Conservation (phyloP, 2,329 filamentous ascomycete genomes). For the Fusarium sp. region DNA sequence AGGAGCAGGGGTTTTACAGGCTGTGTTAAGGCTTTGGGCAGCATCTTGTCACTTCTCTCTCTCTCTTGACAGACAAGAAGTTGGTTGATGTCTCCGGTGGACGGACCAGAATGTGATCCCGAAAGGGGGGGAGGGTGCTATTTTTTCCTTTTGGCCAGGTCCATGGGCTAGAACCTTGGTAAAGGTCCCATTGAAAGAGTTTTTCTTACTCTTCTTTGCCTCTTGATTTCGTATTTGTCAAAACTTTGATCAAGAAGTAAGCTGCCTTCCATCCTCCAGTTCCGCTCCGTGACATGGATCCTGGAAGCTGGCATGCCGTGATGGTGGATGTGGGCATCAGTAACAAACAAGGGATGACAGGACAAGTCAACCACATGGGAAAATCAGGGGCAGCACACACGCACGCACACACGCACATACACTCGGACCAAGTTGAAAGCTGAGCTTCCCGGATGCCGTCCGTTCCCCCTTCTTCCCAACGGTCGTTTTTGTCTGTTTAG, state of each 20-base stretch:
- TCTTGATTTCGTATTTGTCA: background rate
- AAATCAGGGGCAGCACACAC: slow-evolving; percentile 22
- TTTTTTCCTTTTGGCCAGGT: slow-evolving; percentile 2
- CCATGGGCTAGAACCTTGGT: background rate
- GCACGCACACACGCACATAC: background rate
- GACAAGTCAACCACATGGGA: background rate
- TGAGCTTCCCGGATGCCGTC: background rate
- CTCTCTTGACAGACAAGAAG: background rate
- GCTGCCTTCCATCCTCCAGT: background rate
- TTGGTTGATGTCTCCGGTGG: slow-evolving; percentile 14
- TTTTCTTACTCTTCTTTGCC: background rate
- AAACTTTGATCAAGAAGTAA: background rate
- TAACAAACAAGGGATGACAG: slow-evolving; percentile 8
- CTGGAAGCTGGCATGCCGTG: slow-evolving; percentile 22
- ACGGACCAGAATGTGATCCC: slow-evolving; percentile 35
- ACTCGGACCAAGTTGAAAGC: background rate
- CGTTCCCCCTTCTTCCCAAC: slow-evolving; percentile 2
- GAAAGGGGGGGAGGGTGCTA: slow-evolving; percentile 1
- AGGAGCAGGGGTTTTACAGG: slow-evolving; percentile 24
- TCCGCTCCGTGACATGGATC: slow-evolving; percentile 11
- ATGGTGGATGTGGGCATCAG: slow-evolving; percentile 17
- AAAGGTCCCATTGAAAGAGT: background rate
- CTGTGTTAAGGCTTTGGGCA: background rate
- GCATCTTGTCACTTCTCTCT: slow-evolving; percentile 3
- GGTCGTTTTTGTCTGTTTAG: slow-evolving; percentile 1